Base-by-base conservation (phyloP, 768 basidiomycete species). In the Arthromyces matolae region DNA sequence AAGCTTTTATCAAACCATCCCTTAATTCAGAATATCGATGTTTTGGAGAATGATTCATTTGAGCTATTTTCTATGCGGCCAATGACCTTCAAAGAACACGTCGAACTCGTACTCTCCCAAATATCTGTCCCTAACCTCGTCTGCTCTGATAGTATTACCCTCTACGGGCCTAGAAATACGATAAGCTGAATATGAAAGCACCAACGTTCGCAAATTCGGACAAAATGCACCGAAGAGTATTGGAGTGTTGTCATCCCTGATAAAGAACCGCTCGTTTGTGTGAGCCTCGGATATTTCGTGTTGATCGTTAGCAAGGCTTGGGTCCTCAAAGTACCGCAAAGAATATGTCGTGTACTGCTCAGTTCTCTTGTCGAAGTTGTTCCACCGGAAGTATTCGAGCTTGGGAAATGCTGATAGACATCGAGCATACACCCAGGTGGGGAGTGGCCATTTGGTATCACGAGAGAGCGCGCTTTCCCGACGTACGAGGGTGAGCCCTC, bases 361-460 rank as follows among this genome's bases (percentile, higher is more conserved):
- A 1, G 2, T 6, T 5, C 3, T 4, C 6, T 3, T 6, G 1
- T 4, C 5, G 32, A 8, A 3, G 10, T 52, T 49, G 27, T 53
- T 44, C 47, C 43, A 53, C 4, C 36, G 20, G 16, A 50, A 49
- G 28, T 40, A 23, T 22, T 23, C 0, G 2, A 45, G 43, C 13
- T 19, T 32, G 10, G 38, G 14, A 20, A 50, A 50, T 5, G 38
- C 20, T 2, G 37, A 27, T 7, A 50, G 20, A 14, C 44, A 20
- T 29, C 16, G 24, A n/a, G 43, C 43, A 9, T 50, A 50, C 12
- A 40, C 24, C 43, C 37, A 50, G 29, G n/a, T 28, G 5, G 49
- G 49, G 6, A 33, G 23, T 6, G 49, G 49, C 31, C 49, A 50
- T 24, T 6, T 8, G 7, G 22, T 23, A 8, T 20, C 16, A 5